Base-by-base conservation (phyloP, 2,329 filamentous ascomycete genomes). In the Colletotrichum agaves region DNA sequence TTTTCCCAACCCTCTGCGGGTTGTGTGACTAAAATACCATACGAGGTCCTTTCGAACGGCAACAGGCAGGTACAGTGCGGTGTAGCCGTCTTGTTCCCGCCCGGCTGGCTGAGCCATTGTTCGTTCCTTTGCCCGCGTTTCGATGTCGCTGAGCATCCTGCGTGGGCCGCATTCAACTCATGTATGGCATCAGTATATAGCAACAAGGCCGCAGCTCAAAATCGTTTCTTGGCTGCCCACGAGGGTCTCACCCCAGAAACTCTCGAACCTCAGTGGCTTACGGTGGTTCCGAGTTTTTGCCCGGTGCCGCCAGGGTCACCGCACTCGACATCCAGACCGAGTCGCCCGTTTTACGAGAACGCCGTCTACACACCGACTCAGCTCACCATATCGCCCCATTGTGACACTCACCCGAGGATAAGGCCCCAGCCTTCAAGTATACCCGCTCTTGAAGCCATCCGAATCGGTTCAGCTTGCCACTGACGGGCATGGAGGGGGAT, bases 21-120 rank as follows among this genome's bases (percentile, higher is more conserved):
- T 19, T 58, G 65, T 61, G 31, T 33, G 31, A 65, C 71, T 69
- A 52, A 53, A 59, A 23, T 52, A 60, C 65, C 76, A 77, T 79
- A 77, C 78, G 76, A 79, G 76, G 72, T 71, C 74, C 71, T 75
- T 72, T 76, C 75, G 76, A 77, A 72, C 74, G 73, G 75, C 71
- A 71, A 73, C 77, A 78, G 74, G 72, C 62, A 72, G 65, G 39
- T 61, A 70, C 73, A 73, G 68, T 58, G 60, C 61, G 47, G 71
- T 73, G 72, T 71, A 67, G 71, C 73, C 47, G 44, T 31, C 11
- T 33, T n/a, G 13, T 47, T 62, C 43, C 17, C 70, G 44, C 39
- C 27, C 39, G 68, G 31, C 43, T 53, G 52, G 15, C n/a, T n/a
- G n/a, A n/a, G n/a, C 21, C 31, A 17, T 12, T 47, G 17, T 37